Evolutionary conservation across 768 basidiomycete species (phyloP).

Genomic region (Rubroboletus pulcherrimus): DNA sequence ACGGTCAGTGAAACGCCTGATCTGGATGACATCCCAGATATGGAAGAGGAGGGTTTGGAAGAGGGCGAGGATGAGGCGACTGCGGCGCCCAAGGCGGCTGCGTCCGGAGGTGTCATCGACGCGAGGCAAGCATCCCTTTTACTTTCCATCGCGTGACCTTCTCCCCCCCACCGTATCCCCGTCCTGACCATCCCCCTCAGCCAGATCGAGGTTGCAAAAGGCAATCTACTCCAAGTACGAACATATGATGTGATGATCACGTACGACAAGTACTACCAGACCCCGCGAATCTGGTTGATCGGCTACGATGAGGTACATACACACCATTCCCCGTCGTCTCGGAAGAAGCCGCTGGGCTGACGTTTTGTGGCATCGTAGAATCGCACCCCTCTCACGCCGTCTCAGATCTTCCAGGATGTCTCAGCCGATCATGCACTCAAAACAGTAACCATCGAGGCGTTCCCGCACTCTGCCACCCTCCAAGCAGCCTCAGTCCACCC

Average conservation of each 20-base stretch:
- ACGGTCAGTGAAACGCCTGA: slow-evolving; percentile 68
- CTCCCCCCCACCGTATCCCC: background rate
- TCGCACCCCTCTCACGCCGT: slow-evolving; percentile 79
- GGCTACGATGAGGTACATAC: slow-evolving; percentile 93
- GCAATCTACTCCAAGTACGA: slow-evolving; percentile 89
- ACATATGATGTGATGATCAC: slow-evolving; percentile 99
- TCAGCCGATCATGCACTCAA: slow-evolving; percentile 97
- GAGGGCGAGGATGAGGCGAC: slow-evolving; percentile 88
- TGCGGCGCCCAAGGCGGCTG: slow-evolving; percentile 49
- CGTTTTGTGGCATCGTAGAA: slow-evolving; percentile 47
- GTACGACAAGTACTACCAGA: slow-evolving; percentile 99
- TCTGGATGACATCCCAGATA: slow-evolving; percentile 97
- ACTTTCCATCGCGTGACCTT: background rate
- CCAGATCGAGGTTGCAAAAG: slow-evolving; percentile 61
- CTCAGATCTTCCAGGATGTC: slow-evolving; percentile 95
- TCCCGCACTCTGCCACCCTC: slow-evolving; percentile 87
- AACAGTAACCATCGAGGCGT: slow-evolving; percentile 97
- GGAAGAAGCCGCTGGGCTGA: slow-evolving; percentile 1
- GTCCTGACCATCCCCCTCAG: slow-evolving; percentile 32
- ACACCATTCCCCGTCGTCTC: background rate
- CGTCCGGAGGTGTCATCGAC: slow-evolving; percentile 38
- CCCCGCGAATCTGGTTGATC: slow-evolving; percentile 94
- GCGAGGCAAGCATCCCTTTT: slow-evolving; percentile 41
- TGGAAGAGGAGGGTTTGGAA: slow-evolving; percentile 92
- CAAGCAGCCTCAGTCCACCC: slow-evolving; percentile 95